Conservation (phyloP, 345 rosid species). For the Eucalyptus erythrocorys region DNA sequence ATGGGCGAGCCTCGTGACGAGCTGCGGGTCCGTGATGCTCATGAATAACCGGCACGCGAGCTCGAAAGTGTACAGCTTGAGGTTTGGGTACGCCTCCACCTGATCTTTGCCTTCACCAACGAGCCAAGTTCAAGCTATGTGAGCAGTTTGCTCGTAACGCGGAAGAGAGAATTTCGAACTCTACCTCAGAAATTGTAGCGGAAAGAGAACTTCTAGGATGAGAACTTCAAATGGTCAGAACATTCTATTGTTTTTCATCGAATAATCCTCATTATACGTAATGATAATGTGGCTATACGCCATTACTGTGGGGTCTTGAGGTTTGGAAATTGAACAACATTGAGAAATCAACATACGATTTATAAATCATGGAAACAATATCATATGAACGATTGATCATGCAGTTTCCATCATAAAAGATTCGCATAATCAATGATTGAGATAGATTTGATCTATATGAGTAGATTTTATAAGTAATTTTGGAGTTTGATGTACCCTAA, state of each 20-base stretch:
- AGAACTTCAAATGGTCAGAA: neutral
- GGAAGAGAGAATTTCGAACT: neutral
- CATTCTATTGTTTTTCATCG: neutral
- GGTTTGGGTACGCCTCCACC: neutral
- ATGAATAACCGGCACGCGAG: constrained; percentile 8
- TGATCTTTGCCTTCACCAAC: constrained; percentile 4
- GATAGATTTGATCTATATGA: neutral
- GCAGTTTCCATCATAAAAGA: neutral
- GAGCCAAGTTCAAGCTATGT: neutral
- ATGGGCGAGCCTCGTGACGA: neutral
- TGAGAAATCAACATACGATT: neutral
- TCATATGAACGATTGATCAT: neutral
- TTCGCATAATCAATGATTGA: neutral
- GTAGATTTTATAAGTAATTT: neutral
- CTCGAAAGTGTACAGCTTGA: constrained; percentile 11
- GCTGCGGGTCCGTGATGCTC: constrained; percentile 7
- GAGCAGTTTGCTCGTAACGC: neutral
- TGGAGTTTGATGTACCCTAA: neutral
- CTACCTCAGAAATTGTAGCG: neutral
- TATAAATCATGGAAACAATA: neutral
- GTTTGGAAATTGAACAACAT: neutral
- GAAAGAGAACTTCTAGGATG: neutral
- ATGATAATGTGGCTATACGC: neutral
- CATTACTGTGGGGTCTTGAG: neutral
- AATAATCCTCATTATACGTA: neutral